These are phyloP conservation scores for Amaranthus tricolor DNA, from an alignment of 179 eudicot species.

Conservation along the genomic window DNA sequence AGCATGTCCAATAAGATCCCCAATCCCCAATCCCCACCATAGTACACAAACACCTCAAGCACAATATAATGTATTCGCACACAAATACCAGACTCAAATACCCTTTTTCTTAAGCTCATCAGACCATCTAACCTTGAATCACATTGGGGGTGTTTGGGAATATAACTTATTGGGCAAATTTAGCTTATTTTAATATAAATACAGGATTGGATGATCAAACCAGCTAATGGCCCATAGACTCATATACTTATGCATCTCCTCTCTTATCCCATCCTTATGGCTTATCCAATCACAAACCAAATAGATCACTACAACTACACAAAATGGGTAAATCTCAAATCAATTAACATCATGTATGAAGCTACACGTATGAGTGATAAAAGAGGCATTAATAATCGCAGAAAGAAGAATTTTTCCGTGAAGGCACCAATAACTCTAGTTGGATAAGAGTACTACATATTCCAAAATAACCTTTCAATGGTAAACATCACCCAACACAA, in stretches of 20 bases:
- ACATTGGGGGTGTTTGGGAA: not conserved
- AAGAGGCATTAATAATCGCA: not conserved
- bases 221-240: not conserved
- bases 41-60: not conserved
- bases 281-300: not conserved
- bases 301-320: not conserved
- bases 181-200: no score
- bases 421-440: constrained; percentile 1
- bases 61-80: not conserved
- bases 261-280: not conserved
- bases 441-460: not conserved
- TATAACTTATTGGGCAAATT: no score
- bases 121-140: not conserved
- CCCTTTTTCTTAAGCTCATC: not conserved
- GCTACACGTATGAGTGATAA: not conserved
- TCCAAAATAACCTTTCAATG: not conserved
- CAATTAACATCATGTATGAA: not conserved
- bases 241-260: not conserved
- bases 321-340: not conserved
- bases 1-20: not conserved
- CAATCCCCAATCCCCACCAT: not conserved
- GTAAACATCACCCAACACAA: not conserved
- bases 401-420: constrained; percentile 18
- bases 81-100: not conserved
- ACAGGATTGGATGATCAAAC: no score